A percentile compares a stretch with the other conserved stretches of the same genome.
Conservation (phyloP, 2,329 filamentous ascomycete genomes). For the Zasmidium citrigriseum region DNA sequence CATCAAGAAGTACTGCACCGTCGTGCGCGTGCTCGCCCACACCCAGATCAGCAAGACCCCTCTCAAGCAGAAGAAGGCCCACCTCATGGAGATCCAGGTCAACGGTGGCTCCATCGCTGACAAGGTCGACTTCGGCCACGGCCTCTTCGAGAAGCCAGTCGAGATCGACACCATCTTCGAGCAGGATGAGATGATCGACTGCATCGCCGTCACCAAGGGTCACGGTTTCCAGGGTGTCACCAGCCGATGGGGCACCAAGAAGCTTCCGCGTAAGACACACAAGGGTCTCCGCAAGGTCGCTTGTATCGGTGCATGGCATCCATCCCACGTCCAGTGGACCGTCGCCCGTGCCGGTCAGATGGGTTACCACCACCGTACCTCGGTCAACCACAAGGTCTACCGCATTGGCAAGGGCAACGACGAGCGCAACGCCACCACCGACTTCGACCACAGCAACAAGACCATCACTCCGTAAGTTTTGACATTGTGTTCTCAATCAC, state of each 20-base stretch:
- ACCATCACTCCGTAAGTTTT: conserved; percentile 93
- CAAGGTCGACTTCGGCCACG: conserved; percentile 95
- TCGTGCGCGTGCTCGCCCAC: conserved; percentile 98
- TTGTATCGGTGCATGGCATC: conserved; percentile 99
- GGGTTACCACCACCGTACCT: conserved; percentile 99
- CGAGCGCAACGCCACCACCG: conserved; percentile 90
- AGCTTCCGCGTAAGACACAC: conserved; percentile 99
- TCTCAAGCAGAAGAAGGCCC: conserved; percentile 99
- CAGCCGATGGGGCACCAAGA: conserved; percentile 98
- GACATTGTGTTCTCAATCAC: not conserved
- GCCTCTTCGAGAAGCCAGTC: conserved; percentile 98
- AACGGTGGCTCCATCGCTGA: conserved; percentile 95
- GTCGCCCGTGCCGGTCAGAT: conserved; percentile 99
- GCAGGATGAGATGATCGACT: conserved; percentile 99
- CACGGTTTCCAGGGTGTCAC: conserved; percentile 98
- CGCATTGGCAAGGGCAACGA: conserved; percentile 91
- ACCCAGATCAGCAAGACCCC: conserved; percentile 99
- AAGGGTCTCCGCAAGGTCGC: conserved; percentile 99
- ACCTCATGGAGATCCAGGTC: conserved; percentile 99
- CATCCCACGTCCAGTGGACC: conserved; percentile 99
- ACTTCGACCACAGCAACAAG: conserved; percentile 98
- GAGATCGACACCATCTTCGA: conserved; percentile 93
- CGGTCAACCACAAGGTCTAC: conserved; percentile 99
- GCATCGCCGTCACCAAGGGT: conserved; percentile 99
- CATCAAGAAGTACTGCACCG: conserved; percentile 99